Conservation (phyloP, 176 grass and related monocot species). For the Cenchrus purpureus region DNA sequence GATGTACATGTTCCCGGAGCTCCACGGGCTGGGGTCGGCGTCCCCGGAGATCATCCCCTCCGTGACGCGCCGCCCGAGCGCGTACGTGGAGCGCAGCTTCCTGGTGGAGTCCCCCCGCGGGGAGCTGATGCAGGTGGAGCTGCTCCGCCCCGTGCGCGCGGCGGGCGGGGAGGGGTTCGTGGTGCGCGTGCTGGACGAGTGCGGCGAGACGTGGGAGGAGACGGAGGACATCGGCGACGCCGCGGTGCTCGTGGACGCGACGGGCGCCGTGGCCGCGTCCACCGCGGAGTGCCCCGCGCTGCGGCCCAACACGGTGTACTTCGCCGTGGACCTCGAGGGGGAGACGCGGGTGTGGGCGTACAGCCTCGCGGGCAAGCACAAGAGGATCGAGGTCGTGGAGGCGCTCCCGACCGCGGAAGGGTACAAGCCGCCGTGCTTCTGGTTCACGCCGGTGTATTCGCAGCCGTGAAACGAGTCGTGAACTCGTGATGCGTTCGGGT, state of each 20-base stretch:
- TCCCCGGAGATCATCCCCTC: slow-evolving; percentile 55
- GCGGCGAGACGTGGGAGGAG: slow-evolving; percentile 49
- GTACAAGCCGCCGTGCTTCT: slow-evolving; percentile 47
- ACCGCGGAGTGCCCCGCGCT: slow-evolving; percentile 47
- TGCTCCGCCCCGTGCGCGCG: slow-evolving; percentile 22
- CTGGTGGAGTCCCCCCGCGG: slow-evolving; percentile 44
- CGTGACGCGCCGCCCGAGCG: slow-evolving; percentile 37
- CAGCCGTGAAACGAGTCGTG: slow-evolving; percentile 4
- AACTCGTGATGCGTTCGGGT: neutral
- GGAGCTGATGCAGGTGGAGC: slow-evolving; percentile 56
- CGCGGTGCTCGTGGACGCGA: slow-evolving; percentile 45
- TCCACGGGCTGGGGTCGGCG: slow-evolving; percentile 38
- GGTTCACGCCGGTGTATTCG: slow-evolving; percentile 51
- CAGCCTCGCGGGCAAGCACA: slow-evolving; percentile 51
- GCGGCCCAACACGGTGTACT: slow-evolving; percentile 51
- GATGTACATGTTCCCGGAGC: slow-evolving; percentile 53
- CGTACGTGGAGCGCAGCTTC: slow-evolving; percentile 48
- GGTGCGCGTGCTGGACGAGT: slow-evolving; percentile 55
- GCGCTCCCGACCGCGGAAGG: slow-evolving; percentile 18
- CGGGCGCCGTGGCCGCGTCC: slow-evolving; percentile 48
- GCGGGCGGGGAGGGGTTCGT: slow-evolving; percentile 36
- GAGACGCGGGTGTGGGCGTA: slow-evolving; percentile 53
- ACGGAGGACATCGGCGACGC: slow-evolving; percentile 54
- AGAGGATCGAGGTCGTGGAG: slow-evolving; percentile 50
- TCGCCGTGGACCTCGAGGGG: slow-evolving; percentile 32